Percentiles rank a stretch among this genome's conserved stretches.
phyloP scores from a whole-genome alignment of 495 filamentous ascomycete species.

The Neurospora sp. region DNA sequence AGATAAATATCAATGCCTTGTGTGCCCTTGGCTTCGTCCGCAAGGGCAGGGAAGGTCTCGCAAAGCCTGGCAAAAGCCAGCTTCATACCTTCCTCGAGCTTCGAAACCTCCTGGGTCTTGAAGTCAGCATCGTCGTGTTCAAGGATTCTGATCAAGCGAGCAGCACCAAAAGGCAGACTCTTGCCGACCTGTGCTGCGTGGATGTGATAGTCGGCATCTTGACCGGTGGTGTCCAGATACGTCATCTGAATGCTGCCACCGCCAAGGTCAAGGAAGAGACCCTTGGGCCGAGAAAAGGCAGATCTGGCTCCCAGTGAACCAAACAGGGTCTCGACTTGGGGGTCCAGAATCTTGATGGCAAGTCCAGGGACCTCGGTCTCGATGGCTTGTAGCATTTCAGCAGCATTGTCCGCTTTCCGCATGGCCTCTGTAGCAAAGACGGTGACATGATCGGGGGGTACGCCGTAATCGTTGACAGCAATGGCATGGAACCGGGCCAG shows the following conservation, averaged over 20 bases:
- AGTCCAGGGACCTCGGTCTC: slow-evolving; percentile 45
- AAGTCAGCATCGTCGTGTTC: slow-evolving; percentile 33
- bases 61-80: slow-evolving; percentile 57
- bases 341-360: slow-evolving; percentile 59
- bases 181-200: slow-evolving; percentile 37
- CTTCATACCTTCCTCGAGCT: slow-evolving; percentile 50
- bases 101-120: slow-evolving; percentile 37
- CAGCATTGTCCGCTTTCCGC: slow-evolving; percentile 65
- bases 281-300: slow-evolving; percentile 48
- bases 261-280: slow-evolving; percentile 80
- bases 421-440: slow-evolving; percentile 88
- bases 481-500: slow-evolving; percentile 63
- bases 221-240: slow-evolving; percentile 58
- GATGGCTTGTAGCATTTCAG: slow-evolving; percentile 56
- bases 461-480: slow-evolving; percentile 54
- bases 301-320: slow-evolving; percentile 78
- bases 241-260: slow-evolving; percentile 88
- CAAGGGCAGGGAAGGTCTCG: slow-evolving; percentile 35
- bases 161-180: slow-evolving; percentile 77
- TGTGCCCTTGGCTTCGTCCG: slow-evolving; percentile 26
- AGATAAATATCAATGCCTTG: slow-evolving; percentile 68
- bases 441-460: slow-evolving; percentile 51
- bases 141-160: slow-evolving; percentile 59
- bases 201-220: slow-evolving; percentile 34
- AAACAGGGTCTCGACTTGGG: slow-evolving; percentile 71